These are phyloP conservation scores for Pichia insulana DNA, from an alignment of 805 yeast species.

Conservation along the genomic window DNA sequence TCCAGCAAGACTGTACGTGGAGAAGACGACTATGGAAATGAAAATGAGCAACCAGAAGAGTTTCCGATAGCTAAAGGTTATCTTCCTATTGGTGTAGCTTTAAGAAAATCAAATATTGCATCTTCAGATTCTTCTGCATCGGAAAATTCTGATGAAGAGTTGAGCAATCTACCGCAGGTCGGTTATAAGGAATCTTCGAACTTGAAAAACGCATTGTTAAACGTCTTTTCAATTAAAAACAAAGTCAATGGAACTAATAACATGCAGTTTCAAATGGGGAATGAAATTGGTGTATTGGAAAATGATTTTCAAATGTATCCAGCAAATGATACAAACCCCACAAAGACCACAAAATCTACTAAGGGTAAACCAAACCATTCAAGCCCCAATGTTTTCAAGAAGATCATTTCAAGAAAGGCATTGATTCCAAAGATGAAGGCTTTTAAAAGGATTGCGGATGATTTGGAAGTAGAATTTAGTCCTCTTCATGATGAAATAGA, in stretches of 20 bases:
- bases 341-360: background rate
- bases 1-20: background rate
- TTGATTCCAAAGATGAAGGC: slow-evolving; percentile 29
- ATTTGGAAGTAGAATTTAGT: slow-evolving; percentile 27
- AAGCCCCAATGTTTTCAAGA: slow-evolving; percentile 22
- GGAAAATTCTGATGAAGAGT: background rate
- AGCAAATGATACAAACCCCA: background rate
- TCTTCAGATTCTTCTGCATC: background rate
- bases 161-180: background rate
- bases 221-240: slow-evolving; percentile 2
- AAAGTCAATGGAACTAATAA: background rate
- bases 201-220: slow-evolving; percentile 1
- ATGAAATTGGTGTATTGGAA: no score
- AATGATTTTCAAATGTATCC: no score
- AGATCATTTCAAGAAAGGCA: slow-evolving; percentile 21
- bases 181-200: background rate
- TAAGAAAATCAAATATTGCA: background rate
- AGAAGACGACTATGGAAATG: background rate
- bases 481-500: slow-evolving; percentile 29
- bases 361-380: background rate
- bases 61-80: background rate
- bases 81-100: background rate
- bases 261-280: background rate
- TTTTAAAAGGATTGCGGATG: slow-evolving; percentile 27
- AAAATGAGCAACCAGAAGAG: background rate